Evolutionary conservation across 2,329 filamentous ascomycete species (phyloP).

Genomic region (Furcasterigmium sp.): DNA sequence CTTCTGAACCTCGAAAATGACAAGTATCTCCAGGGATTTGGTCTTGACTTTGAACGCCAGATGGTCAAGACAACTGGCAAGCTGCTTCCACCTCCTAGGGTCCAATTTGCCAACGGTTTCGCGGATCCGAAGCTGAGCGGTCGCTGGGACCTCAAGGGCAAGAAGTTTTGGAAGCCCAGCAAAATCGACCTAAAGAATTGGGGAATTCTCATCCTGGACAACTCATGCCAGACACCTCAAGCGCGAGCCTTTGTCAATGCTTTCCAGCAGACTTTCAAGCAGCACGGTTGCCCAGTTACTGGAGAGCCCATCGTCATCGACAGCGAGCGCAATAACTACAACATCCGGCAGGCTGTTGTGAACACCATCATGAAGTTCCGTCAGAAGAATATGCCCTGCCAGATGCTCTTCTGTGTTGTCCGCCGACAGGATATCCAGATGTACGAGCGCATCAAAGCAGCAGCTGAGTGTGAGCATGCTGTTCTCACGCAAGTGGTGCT

Average conservation of each 20-base stretch:
- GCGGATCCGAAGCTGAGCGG: conserved; percentile 62
- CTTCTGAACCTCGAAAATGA: conserved; percentile 67
- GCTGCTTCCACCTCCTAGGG: conserved; percentile 63
- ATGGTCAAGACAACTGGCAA: conserved; percentile 67
- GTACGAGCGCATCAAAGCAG: conserved; percentile 87
- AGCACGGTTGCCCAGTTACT: conserved; percentile 40
- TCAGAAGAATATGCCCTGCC: conserved; percentile 51
- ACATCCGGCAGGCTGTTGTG: conserved; percentile 47
- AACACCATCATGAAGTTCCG: conserved; percentile 51
- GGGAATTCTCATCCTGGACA: conserved; percentile 65
- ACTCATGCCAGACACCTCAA: conserved; percentile 48
- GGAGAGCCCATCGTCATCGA: conserved; percentile 25
- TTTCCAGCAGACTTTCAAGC: conserved; percentile 40
- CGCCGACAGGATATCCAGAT: conserved; percentile 62
- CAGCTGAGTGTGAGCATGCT: conserved; percentile 78
- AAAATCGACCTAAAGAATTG: conserved; percentile 59
- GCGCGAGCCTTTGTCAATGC: conserved; percentile 47
- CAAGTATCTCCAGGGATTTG: conserved; percentile 65
- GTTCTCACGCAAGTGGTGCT: conserved; percentile 81
- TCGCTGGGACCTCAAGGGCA: conserved; percentile 82
- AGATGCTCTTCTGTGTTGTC: conserved; percentile 77
- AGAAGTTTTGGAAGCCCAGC: conserved; percentile 68
- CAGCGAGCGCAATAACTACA: conserved; percentile 20
- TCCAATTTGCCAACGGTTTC: conserved; percentile 58
- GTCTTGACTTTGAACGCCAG: conserved; percentile 59